Evolutionary conservation across 1,284 basidiomycete genomes (phyloP), one percentile per base, ranked within the genome.

Genomic region (Marasmius tenuissimus): DNA sequence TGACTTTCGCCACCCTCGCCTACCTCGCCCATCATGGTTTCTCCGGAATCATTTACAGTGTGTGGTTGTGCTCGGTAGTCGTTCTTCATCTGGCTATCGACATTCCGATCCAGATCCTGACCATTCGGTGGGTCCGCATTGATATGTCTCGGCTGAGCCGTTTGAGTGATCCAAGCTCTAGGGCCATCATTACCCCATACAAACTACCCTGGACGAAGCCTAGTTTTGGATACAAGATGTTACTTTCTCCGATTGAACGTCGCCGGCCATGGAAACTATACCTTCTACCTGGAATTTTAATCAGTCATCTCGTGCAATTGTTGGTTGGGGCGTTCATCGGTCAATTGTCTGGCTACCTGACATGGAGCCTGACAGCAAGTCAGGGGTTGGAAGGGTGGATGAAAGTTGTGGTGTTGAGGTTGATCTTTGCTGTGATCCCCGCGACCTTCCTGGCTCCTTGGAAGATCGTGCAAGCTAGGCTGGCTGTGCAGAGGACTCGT

Each of bases 401-500:
- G 27, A 27, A 27, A 27, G 35, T 22, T 14, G 12, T 52, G 14
- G 33, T 38, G 8, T 4, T 39, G 18, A 37, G 39, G 16, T 34
- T 50, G 5, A 37, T 38, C 14, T 5, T 52, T 27, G 34, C 48
- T 3, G 1, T 53, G 35, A 9, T 40, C 14, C 7, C 27, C 3
- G 20, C 58, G 27, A n/a, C 27, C 3, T 7, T 59, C 11, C n/a
- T 38, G 18, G 16, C 49, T 18, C 58, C 58, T 7, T 27, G 51
- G 48, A 14, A 59, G 45, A 34, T 59, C n/a, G 20, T 39, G 14
- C 10, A 10, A n/a, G n/a, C 35, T 7, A 10, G 58, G 14, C 42
- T 59, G 50, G 33, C 58, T 7, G 22, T 59, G 4, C 58, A 59
- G 49, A 45, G 58, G 18, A 59, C 35, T 16, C 48, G 47, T 49